Evolutionary conservation across 2,329 filamentous ascomycete species (phyloP).

Genomic region (Ophiostoma populinum): DNA sequence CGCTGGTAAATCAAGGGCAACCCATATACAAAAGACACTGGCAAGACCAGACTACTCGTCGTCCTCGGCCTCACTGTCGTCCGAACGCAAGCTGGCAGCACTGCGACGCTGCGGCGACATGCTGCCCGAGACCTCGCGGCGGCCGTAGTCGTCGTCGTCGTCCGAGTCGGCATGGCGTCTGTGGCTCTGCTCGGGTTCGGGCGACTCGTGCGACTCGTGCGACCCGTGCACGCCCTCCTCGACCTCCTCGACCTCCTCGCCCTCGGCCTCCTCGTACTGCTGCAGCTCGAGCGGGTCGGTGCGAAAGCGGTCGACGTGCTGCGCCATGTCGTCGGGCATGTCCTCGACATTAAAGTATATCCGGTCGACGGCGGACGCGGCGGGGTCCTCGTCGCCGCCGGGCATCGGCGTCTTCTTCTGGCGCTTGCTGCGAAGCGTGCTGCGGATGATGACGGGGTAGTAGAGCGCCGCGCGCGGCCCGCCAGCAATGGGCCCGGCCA

Average conservation of each 20-base stretch:
- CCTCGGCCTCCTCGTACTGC: constrained; percentile 14
- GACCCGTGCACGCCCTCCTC: constrained; percentile 1
- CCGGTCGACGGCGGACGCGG: constrained; percentile 28
- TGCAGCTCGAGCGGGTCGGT: constrained; percentile 33
- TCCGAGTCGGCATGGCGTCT: constrained; percentile 1
- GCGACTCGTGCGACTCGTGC: background rate
- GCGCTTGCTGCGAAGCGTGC: constrained; percentile 42
- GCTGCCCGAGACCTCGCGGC: constrained; percentile 11
- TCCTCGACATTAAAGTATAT: constrained; percentile 38
- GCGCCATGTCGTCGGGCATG: constrained; percentile 33
- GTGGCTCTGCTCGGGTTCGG: constrained; percentile 2
- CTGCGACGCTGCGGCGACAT: constrained; percentile 6
- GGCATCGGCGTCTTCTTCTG: constrained; percentile 35
- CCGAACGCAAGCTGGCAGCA: constrained; percentile 12
- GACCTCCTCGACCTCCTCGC: constrained; percentile 13
- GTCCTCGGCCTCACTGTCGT: constrained; percentile 30
- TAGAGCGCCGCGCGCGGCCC: constrained; percentile 45
- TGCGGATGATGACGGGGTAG: constrained; percentile 50
- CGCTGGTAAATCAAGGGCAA: background rate
- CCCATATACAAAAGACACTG: background rate
- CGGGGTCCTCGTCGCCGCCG: constrained; percentile 20
- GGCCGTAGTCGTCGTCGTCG: background rate
- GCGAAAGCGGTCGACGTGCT: constrained; percentile 34
- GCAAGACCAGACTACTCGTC: constrained; percentile 17
- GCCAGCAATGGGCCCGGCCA: constrained; percentile 21